A percentile compares a stretch with the other conserved stretches of the same genome.
phyloP scores from a whole-genome alignment of 2,329 filamentous ascomycete genomes.

The Sporothrix schenckii region DNA sequence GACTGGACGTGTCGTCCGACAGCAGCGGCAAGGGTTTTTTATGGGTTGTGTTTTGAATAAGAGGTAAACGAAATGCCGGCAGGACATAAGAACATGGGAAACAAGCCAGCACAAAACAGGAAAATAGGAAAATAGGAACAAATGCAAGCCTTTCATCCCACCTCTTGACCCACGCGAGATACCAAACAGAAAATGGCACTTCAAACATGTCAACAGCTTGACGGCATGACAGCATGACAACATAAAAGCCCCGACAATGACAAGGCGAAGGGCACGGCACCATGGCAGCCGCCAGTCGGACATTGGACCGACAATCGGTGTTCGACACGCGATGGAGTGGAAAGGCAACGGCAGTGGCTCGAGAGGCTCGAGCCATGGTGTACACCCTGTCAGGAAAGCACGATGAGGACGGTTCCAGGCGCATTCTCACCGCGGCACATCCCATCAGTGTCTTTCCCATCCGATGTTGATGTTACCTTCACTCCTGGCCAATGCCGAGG shows the following conservation, averaged over 20 bases:
- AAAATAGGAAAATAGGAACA: neutral
- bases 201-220: neutral
- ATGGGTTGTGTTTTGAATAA: neutral
- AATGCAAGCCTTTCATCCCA: conserved; percentile 10
- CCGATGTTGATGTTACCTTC: conserved; percentile 24
- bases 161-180: conserved; percentile 27
- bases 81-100: conserved; percentile 5
- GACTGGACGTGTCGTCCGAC: neutral
- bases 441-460: neutral
- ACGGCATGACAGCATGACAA: neutral
- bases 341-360: neutral
- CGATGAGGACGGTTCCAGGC: neutral
- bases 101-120: neutral
- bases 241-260: neutral
- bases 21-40: neutral
- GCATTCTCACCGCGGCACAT: neutral
- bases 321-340: neutral
- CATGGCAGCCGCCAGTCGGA: no score
- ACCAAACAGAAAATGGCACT: neutral
- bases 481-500: conserved; percentile 57
- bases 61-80: neutral
- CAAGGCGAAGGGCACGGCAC: conserved; percentile 2
- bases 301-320: neutral
- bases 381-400: neutral
- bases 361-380: neutral